Evolutionary conservation across 192 early-diverging fungal genomes (phyloP).

Genomic region (Coemansia sp.): DNA sequence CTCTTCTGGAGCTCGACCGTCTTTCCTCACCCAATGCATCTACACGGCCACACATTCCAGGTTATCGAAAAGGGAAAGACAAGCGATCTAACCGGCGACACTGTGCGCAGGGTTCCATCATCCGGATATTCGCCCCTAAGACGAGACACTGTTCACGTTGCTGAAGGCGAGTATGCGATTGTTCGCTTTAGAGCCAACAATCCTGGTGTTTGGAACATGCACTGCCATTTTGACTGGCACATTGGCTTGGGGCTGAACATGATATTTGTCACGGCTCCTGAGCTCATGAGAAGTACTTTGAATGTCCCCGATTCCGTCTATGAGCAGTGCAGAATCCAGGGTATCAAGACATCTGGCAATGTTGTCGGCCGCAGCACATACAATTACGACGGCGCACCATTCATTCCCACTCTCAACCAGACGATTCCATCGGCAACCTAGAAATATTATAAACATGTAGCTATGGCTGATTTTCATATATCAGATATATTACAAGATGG

Average conservation of each 20-base stretch:
- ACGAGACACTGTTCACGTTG: constrained; percentile 68
- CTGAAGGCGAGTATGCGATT: constrained; percentile 59
- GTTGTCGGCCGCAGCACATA: constrained; percentile 25
- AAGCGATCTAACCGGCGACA: too few relatives aligned
- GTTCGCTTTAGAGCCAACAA: constrained; percentile 80
- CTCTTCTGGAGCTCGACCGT: constrained; percentile 67
- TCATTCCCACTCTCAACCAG: constrained; percentile 11
- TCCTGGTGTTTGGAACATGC: constrained; percentile 81
- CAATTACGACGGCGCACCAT: constrained; percentile 23
- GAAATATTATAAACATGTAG: too few relatives aligned
- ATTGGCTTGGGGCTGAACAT: constrained; percentile 69
- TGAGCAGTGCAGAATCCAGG: constrained; percentile 30
- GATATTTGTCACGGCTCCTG: constrained; percentile 50
- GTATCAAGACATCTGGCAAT: constrained; percentile 23
- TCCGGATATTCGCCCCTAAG: constrained; percentile 12
- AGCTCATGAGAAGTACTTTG: constrained; percentile 14
- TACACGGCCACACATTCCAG: too few relatives aligned
- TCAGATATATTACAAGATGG: too few relatives aligned
- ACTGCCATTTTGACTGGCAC: constrained; percentile 71
- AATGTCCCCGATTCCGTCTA: constrained; percentile 26
- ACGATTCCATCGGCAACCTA: too few relatives aligned
- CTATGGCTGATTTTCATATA: too few relatives aligned
- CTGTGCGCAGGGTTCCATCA: constrained; percentile 21
- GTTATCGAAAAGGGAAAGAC: constrained; percentile 59
- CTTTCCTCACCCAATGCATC: constrained; percentile 72